These are phyloP conservation scores for Exobasidium rhododendri DNA, from an alignment of 1,284 basidiomycete species.

Conservation along the genomic window DNA sequence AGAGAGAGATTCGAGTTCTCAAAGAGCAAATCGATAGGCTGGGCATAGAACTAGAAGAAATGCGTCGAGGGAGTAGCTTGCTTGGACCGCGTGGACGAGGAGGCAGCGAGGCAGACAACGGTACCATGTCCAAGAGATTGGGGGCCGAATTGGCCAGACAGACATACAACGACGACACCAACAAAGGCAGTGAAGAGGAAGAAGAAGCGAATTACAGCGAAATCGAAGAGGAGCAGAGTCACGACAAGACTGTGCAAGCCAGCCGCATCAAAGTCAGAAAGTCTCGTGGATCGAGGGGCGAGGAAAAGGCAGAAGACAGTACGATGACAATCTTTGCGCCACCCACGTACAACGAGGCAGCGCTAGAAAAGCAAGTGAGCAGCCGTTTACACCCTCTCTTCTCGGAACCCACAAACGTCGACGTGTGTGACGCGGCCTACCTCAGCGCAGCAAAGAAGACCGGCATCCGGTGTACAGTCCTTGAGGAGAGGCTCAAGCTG, in stretches of 20 bases:
- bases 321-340: not conserved
- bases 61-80: not conserved
- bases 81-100: not conserved
- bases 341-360: slow-evolving; percentile 5
- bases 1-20: slow-evolving; percentile 3
- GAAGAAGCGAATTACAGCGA: not conserved
- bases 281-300: not conserved
- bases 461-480: not conserved
- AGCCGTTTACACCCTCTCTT: not conserved
- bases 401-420: too few relatives aligned
- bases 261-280: not conserved
- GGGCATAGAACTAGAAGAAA: not conserved
- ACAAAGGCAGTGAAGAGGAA: not conserved
- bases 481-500: not conserved
- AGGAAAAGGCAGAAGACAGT: not conserved
- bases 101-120: not conserved
- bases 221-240: not conserved
- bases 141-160: slow-evolving; percentile 2
- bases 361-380: slow-evolving; percentile 4
- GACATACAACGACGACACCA: not conserved
- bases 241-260: not conserved
- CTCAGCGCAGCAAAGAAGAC: not conserved
- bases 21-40: not conserved
- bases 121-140: not conserved
- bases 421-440: too few relatives aligned